Evolutionary conservation across 208 protist species (phyloP).

Genomic region (Crithidia fasciculata): DNA sequence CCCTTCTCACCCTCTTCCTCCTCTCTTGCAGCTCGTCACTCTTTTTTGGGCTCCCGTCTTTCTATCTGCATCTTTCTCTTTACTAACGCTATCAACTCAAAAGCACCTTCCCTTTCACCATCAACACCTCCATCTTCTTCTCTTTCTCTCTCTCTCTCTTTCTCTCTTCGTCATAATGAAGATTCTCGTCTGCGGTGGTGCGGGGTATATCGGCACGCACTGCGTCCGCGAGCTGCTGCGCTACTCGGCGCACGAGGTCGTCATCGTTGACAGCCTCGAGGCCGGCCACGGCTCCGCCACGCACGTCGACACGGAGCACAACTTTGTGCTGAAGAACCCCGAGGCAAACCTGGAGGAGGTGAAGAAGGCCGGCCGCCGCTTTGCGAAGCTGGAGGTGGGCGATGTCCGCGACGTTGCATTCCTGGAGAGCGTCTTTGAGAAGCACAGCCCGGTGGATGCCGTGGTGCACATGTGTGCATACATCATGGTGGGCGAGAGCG

Average conservation of each 20-base stretch:
- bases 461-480: conserved; percentile 96
- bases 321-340: conserved; percentile 32
- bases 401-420: conserved; percentile 85
- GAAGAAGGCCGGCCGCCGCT: conserved; percentile 31
- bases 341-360: conserved; percentile 15
- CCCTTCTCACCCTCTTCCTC: no score
- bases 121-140: no score
- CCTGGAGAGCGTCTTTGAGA: conserved; percentile 90
- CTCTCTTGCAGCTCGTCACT: no score
- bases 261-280: conserved; percentile 95
- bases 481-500: conserved; percentile 95
- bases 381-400: conserved; percentile 73
- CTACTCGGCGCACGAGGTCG: conserved; percentile 76
- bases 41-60: no score
- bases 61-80: no score
- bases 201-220: conserved; percentile 98
- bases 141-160: conserved; percentile 29
- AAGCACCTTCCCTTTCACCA: no score
- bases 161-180: conserved; percentile 43
- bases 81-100: no score
- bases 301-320: conserved; percentile 70
- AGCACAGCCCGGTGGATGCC: conserved; percentile 79
- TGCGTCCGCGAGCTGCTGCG: conserved; percentile 93
- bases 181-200: conserved; percentile 96
- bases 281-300: conserved; percentile 63